phyloP scores from a whole-genome alignment of 345 rosid genomes.

The Melaleuca quinquenervia region DNA sequence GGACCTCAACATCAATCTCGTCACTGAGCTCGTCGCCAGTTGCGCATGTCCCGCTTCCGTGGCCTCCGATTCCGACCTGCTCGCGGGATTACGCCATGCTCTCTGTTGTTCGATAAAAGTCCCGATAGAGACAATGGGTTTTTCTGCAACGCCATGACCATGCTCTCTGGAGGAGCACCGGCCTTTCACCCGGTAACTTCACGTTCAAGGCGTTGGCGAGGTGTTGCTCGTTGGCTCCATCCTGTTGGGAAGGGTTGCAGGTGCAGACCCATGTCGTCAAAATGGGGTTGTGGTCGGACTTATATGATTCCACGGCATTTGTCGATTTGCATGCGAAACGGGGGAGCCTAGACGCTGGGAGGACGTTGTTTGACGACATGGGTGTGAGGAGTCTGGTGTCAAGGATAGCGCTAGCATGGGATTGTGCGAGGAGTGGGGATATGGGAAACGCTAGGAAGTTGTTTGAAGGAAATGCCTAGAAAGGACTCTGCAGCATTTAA shows the following conservation, averaged over 20 bases:
- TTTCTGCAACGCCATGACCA: slow-evolving; percentile 66
- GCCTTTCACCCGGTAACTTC: slow-evolving; percentile 43
- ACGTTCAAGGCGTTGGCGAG: slow-evolving; percentile 49
- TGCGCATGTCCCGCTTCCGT: slow-evolving; percentile 21
- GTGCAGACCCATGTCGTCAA: slow-evolving; percentile 41
- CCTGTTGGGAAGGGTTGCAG: slow-evolving; percentile 39
- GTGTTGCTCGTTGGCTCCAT: slow-evolving; percentile 29
- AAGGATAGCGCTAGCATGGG: slow-evolving; percentile 64
- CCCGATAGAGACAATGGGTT: slow-evolving; percentile 40
- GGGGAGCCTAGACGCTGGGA: slow-evolving; percentile 31
- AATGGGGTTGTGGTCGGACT: slow-evolving; percentile 41
- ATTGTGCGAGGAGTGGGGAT: slow-evolving; percentile 41
- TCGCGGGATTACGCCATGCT: slow-evolving; percentile 24
- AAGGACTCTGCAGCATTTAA: slow-evolving; percentile 46
- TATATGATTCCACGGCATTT: slow-evolving; percentile 55
- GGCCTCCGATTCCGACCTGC: neutral
- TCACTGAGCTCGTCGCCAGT: slow-evolving; percentile 39
- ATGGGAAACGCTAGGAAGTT: slow-evolving; percentile 33
- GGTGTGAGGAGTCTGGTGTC: slow-evolving; percentile 45
- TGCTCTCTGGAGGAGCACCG: slow-evolving; percentile 28
- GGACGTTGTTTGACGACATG: slow-evolving; percentile 57
- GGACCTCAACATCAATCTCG: slow-evolving; percentile 42
- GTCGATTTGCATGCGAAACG: slow-evolving; percentile 61
- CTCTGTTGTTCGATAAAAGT: slow-evolving; percentile 44
- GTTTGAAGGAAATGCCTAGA: slow-evolving; percentile 44